These are phyloP conservation scores for Persicaria tinctoria DNA, from an alignment of 148 eudicot genomes.

Conservation along the genomic window DNA sequence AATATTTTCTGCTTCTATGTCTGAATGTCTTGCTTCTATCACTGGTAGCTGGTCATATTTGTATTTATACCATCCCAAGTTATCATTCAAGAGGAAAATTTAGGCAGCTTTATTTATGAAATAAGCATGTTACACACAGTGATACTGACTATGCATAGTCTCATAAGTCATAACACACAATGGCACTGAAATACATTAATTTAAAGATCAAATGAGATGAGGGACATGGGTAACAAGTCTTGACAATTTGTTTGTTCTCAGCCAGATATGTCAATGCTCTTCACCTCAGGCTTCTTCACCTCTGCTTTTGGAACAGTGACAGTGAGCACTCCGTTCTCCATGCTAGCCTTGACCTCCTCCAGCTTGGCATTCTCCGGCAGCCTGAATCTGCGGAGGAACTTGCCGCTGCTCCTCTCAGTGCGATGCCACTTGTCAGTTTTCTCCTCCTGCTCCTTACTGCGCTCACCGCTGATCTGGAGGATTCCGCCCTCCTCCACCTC, in stretches of 20 bases:
- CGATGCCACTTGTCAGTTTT: conserved; percentile 36
- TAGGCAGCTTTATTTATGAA: neutral
- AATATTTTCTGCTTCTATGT: too few relatives aligned
- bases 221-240: neutral
- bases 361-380: conserved; percentile 41
- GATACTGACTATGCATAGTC: neutral
- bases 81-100: neutral
- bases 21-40: too few relatives aligned
- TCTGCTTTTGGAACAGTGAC: conserved; percentile 44
- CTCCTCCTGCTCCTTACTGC: conserved; percentile 4
- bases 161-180: neutral
- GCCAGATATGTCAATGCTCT: conserved; percentile 32
- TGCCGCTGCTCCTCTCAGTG: conserved; percentile 23
- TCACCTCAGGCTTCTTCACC: conserved; percentile 38
- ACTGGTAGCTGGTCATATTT: too few relatives aligned
- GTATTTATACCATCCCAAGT: too few relatives aligned
- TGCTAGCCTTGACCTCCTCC: conserved; percentile 37
- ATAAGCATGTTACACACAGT: neutral
- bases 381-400: conserved; percentile 34
- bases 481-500: conserved; percentile 39
- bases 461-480: conserved; percentile 9
- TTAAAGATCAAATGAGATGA: neutral
- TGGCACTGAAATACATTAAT: neutral
- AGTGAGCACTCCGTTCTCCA: conserved; percentile 51
- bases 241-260: neutral